Evolutionary conservation across 371 early-diverging fungal genomes (phyloP), one percentile per base, ranked within the genome.

Genomic region (Paraphysoderma sedebokerense): DNA sequence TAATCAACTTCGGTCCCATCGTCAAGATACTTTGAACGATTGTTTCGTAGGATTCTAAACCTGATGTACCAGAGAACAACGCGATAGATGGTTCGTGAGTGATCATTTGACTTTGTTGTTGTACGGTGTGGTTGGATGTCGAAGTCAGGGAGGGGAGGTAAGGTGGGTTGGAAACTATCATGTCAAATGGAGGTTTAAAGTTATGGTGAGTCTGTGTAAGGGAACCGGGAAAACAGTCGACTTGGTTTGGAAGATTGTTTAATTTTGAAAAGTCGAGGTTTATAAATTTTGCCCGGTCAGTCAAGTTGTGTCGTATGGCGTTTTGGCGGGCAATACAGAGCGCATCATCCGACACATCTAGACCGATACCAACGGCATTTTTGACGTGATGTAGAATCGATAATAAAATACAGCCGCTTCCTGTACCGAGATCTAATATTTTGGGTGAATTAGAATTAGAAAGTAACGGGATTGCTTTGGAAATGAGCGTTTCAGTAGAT

Each of bases 81-180:
- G 83, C 83, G 29, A 68, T 55, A 1, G 55, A 42, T 5, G 85
- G 83, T 52, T 83, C 83, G 46, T 75, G 66, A 5, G 61, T 60
- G 0, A 79, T 61, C 0, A 61, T 50, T 27, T 51, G 54, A 6
- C 57, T 57, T 46, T 59, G 56, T 38, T 58, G 58, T 38, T 44
- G 41, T 5, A 54, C 53, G 20, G 59, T 66, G 11, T 48, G 46
- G 2, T 55, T 49, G 27, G 74, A 67, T 12, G n/a, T n/a, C n/a
- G n/a, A n/a, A n/a, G n/a, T n/a, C n/a, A n/a, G n/a, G n/a, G n/a
- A n/a, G n/a, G n/a, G n/a, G n/a, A 81, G 60, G 50, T 84, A 84
- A 0, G 85, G 85, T 9, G 83, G 83, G 41, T 84, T 83, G 53
- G 82, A 84, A 0, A 78, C 71, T 4, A 81, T 53, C n/a, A 82